Evolutionary conservation across 306 rosid genomes (phyloP).

Genomic region (Cucurbita pepo): DNA sequence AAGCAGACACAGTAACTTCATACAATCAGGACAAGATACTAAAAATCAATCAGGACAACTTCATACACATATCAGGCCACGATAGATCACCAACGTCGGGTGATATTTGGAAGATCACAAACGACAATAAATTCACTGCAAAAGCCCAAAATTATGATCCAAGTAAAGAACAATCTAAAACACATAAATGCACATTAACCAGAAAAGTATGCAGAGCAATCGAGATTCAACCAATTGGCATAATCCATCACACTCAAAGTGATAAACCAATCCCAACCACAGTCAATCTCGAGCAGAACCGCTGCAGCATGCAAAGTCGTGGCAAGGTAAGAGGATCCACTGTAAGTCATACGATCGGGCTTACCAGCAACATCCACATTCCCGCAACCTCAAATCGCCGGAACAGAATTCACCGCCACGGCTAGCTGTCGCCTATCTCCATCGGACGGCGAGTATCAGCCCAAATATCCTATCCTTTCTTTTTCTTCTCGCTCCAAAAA

Average conservation of each 20-base stretch:
- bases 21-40: not conserved
- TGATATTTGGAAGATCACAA: not conserved
- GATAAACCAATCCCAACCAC: slow-evolving; percentile 84
- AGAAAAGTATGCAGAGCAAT: no score
- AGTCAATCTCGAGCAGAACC: slow-evolving; percentile 52
- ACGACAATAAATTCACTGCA: not conserved
- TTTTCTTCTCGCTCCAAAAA: not conserved
- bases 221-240: no score
- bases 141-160: not conserved
- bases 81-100: not conserved
- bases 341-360: slow-evolving; percentile 60
- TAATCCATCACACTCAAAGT: slow-evolving; percentile 77
- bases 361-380: slow-evolving; percentile 81
- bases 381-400: slow-evolving; percentile 67
- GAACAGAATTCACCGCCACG: slow-evolving; percentile 27
- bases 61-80: not conserved
- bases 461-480: slow-evolving; percentile 59
- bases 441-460: slow-evolving; percentile 57
- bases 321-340: slow-evolving; percentile 73
- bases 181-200: not conserved
- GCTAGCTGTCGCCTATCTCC: slow-evolving; percentile 45
- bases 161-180: not conserved
- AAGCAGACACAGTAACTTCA: not conserved
- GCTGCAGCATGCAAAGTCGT: slow-evolving; percentile 69
- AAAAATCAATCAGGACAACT: not conserved